Evolutionary conservation across 805 yeast species (phyloP), one percentile per base, ranked within the genome.

Genomic region (Maudiozyma barnettii): DNA sequence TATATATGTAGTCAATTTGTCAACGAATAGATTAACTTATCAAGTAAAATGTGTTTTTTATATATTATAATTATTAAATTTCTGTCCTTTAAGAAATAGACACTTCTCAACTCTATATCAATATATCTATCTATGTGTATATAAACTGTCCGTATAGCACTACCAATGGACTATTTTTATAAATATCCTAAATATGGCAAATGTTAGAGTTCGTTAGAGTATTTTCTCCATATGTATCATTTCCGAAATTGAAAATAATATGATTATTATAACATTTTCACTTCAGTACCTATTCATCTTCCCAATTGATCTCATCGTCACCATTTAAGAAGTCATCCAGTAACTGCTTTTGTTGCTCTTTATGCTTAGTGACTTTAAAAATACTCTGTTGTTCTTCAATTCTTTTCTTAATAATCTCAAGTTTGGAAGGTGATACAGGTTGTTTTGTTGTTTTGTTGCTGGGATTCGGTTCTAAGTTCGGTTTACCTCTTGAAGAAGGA

Each of bases 361-460:
- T 54, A 41, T 56, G 64, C 37, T 52, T 48, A 20, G 49, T 56
- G 16, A 50, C 53, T 30, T 56, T 50, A 9, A 52, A 47, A 19
- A 64, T 58, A 29, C 45, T 43, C 39, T 49, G 57, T 45, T 64
- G 68, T 42, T 64, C 65, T 35, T 56, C 67, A 20, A 64, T 59
- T 49, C 52, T 63, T 42, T 55, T 53, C 50, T 57, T 62, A 26
- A 63, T 45, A 8, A 58, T n/a, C 3, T 50, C 59, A 10, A 51
- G 22, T 40, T 57, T 59, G 0, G 48, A 43, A 41, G 45, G 18
- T 4, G 38, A 22, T 14, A 22, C 14, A 30, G 43, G 22, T 13
- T 31, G 14, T 1, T 12, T 9, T n/a, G 16, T 1, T 19, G 14
- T 12, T 4, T n/a, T 26, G 5, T 36, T 23, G 26, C 16, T 29